Conservation (phyloP, 306 rosid species). For the Cicer judaicum region DNA sequence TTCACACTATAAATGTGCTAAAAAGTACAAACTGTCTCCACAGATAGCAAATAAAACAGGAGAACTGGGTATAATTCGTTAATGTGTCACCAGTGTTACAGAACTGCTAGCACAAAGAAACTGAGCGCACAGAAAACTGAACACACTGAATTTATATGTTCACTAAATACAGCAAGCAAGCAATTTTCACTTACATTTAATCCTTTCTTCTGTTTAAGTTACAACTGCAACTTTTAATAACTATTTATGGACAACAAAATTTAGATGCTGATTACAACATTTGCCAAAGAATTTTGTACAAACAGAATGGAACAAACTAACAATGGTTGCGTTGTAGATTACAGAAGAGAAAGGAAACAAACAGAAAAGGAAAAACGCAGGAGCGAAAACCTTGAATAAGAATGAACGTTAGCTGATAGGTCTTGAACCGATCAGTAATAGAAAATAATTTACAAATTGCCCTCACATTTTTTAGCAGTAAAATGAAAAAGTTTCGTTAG, state of each 20-base stretch:
- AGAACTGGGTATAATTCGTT: neutral
- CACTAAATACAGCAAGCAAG: constrained; percentile 42
- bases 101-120: neutral
- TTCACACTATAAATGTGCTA: neutral
- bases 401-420: constrained; percentile 57
- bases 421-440: constrained; percentile 52
- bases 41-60: too few relatives aligned
- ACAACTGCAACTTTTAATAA: constrained; percentile 44
- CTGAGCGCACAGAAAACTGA: neutral
- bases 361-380: constrained; percentile 23
- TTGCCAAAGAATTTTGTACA: constrained; percentile 72
- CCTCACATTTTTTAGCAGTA: constrained; percentile 51
- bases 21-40: neutral
- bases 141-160: constrained; percentile 10
- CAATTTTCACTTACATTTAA: constrained; percentile 35
- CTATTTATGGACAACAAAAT: constrained; percentile 50
- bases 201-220: constrained; percentile 49
- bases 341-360: constrained; percentile 38
- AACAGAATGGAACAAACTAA: constrained; percentile 63
- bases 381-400: constrained; percentile 54
- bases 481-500: constrained; percentile 49
- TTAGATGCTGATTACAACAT: constrained; percentile 59
- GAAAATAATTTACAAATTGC: constrained; percentile 65
- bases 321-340: constrained; percentile 48
- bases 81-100: neutral